Conservation (phyloP, 352 stramenopile species). For the Phytophthora pinifolia region DNA sequence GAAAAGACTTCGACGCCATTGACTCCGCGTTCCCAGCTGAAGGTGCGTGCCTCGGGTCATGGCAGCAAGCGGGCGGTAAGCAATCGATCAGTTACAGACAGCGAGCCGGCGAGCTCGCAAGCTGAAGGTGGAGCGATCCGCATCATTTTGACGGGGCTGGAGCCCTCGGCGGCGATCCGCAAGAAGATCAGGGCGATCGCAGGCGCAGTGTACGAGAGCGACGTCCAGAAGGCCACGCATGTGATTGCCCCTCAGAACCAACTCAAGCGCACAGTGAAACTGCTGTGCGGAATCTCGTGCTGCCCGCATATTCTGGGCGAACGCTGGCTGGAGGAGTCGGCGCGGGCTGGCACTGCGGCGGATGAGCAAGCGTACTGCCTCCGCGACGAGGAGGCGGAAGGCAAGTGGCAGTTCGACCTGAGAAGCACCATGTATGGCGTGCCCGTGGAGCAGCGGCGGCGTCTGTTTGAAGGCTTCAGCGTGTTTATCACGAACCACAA, state of each 20-base stretch:
- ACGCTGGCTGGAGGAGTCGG: conserved; percentile 50
- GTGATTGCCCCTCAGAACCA: conserved; percentile 42
- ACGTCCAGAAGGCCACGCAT: conserved; percentile 49
- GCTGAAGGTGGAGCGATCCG: conserved; percentile 24
- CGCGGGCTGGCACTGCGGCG: conserved; percentile 23
- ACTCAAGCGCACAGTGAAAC: conserved; percentile 60
- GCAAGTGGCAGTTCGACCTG: conserved; percentile 57
- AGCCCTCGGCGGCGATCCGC: conserved; percentile 35
- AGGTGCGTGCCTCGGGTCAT: conserved; percentile 5
- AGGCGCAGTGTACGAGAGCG: conserved; percentile 42
- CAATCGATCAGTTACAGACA: conserved; percentile 15
- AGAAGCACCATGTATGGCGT: conserved; percentile 46
- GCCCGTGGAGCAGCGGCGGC: conserved; percentile 23
- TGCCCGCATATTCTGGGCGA: conserved; percentile 51
- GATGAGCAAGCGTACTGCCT: conserved; percentile 47
- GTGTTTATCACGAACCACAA: conserved; percentile 64
- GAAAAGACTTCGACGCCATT: neutral
- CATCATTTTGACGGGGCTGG: conserved; percentile 51
- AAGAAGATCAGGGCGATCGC: conserved; percentile 50
- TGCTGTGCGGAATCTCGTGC: conserved; percentile 58
- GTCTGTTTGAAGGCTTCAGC: conserved; percentile 28
- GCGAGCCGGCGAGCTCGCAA: conserved; percentile 17
- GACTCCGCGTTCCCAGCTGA: neutral
- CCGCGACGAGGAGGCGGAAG: conserved; percentile 37
- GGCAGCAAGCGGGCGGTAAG: conserved; percentile 13